These are phyloP conservation scores for Irpex lacteus DNA, from an alignment of 1,284 basidiomycete genomes.

Conservation along the genomic window DNA sequence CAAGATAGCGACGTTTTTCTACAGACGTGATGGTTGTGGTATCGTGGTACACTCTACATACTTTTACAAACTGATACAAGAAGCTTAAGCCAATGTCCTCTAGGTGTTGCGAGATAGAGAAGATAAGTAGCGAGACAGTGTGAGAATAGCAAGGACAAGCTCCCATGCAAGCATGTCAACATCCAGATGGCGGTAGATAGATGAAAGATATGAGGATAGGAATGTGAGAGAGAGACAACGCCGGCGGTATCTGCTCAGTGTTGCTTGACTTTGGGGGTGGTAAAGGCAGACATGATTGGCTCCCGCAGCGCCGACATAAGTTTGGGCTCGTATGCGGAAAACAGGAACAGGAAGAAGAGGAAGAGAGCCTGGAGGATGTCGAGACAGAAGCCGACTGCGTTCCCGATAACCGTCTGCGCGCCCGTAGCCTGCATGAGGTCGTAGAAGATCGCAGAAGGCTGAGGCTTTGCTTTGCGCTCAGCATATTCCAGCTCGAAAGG, in stretches of 20 bases:
- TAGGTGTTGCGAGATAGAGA: neutral
- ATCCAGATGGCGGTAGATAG: neutral
- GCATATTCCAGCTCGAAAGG: neutral
- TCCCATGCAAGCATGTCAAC: neutral
- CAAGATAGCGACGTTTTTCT: neutral
- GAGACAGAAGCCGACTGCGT: neutral
- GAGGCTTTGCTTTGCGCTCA: neutral
- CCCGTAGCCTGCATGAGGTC: neutral
- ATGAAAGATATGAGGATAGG: neutral
- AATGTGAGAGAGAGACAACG: neutral
- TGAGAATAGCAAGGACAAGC: neutral
- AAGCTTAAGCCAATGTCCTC: neutral
- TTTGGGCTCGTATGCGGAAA: conserved; percentile 1
- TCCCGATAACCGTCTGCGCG: neutral
- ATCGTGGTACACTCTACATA: neutral
- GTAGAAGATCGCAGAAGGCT: neutral
- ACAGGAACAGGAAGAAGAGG: conserved; percentile 3
- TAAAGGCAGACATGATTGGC: neutral
- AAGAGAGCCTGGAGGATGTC: conserved; percentile 1
- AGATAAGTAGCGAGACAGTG: neutral
- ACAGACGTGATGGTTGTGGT: neutral
- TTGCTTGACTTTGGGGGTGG: neutral
- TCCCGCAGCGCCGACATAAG: neutral
- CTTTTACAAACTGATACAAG: neutral
- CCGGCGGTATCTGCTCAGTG: neutral